Base-by-base conservation (phyloP, 2,329 filamentous ascomycete genomes). In the Daldinia sp. region DNA sequence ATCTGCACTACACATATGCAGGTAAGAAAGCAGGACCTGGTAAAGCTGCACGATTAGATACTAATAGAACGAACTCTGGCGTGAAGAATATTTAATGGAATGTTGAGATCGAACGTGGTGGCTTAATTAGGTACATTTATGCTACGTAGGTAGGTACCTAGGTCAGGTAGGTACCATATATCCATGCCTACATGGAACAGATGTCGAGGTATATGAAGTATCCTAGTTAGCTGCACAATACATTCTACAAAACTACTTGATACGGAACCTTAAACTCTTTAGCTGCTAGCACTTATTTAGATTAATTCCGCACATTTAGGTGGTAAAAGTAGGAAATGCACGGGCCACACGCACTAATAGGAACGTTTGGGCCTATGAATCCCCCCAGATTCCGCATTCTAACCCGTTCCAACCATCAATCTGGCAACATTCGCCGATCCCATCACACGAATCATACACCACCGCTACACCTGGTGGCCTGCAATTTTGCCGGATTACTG, bases 361-460 rank as follows among this genome's bases (percentile, higher is more conserved):
- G 45, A 54, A 45, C 19, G 55, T 50, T 59, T 55, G 54, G 59
- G 17, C 54, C 53, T 63, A 58, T 43, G 25, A 53, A 32, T 32
- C 52, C 53, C 53, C 39, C 63, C 58, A 49, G 56, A 61, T 62
- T 35, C 53, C 51, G 57, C 55, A 57, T 57, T 57, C 47, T 21
- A 61, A 61, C 53, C 61, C 54, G 52, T 58, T 53, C 58, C 57
- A 65, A 63, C 48, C 53, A 54, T 60, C 58, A 60, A 65, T 65
- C 62, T 63, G 59, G 59, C 62, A 60, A 63, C 59, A 50, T 55
- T 62, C 54, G 58, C 52, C 62, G 62, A 69, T 63, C 67, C 67
- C 61, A 64, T 65, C 56, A 66, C 58, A 61, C 66, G 48, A 67
- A 61, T 64, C 61, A 68, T 67, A 58, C 34, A 60, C 56, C 55